Percentiles rank a stretch among this genome's conserved stretches.
Evolutionary conservation across 371 early-diverging fungal genomes (phyloP).

Genomic region (Mucor circinelloides): DNA sequence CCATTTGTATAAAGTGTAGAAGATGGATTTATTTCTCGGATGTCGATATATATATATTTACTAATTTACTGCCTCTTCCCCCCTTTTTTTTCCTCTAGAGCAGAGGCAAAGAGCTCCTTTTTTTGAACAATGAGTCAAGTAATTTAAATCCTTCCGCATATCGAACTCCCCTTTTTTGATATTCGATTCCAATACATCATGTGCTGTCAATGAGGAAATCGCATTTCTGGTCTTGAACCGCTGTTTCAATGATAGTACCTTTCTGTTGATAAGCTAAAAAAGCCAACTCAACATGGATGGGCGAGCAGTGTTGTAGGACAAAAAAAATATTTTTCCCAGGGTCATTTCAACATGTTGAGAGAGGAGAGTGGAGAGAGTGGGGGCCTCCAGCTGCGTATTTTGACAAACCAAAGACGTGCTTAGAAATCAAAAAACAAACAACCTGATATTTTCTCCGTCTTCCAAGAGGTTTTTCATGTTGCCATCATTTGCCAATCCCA

Average conservation of each 20-base stretch:
- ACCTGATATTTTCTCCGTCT: not conserved
- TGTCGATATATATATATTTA: not conserved
- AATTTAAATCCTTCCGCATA: not conserved
- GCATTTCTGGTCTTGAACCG: not conserved
- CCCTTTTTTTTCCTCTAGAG: not conserved
- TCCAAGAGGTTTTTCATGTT: slow-evolving; percentile 8
- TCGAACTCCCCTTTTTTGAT: no score
- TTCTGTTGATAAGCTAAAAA: not conserved
- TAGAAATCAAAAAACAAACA: not conserved
- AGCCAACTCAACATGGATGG: not conserved
- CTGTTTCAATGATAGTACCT: no score
- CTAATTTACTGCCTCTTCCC: not conserved
- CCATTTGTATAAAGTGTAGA: not conserved
- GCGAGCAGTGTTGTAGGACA: not conserved
- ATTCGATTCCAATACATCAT: not conserved
- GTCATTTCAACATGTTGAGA: not conserved
- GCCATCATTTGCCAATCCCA: slow-evolving; percentile 24
- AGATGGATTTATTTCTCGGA: not conserved
- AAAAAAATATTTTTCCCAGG: slow-evolving; percentile 11
- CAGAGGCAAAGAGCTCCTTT: not conserved
- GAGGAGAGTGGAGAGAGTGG: no score
- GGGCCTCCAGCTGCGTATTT: not conserved
- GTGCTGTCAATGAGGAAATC: not conserved
- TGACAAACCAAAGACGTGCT: not conserved
- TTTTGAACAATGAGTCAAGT: not conserved